Base-by-base conservation (phyloP, 306 rosid species). In the Dryas drummondii region DNA sequence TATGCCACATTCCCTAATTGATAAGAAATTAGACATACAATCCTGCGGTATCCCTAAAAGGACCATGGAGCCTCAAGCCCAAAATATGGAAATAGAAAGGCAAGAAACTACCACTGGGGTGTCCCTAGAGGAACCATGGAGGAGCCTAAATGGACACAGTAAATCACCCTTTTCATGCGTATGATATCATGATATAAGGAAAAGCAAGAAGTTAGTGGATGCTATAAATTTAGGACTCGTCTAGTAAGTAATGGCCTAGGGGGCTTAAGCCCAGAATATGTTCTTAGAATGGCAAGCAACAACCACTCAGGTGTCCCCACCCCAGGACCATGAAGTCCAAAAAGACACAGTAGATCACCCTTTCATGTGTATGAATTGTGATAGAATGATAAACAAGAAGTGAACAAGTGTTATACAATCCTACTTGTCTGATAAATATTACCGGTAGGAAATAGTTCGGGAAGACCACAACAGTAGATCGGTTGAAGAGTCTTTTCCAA, bases 361-460 rank as follows among this genome's bases (percentile, higher is more conserved):
- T 51, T 72, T 74, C 17, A 46, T 11, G 44, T 53, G n/a, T 52
- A 65, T 7, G 32, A 45, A 44, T 75, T n/a, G 52, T 19, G 26
- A 55, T 15, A 26, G 45, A 66, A 57, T 9, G 45, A 77, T 80
- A 62, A 66, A 51, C 63, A 57, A 53, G 62, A 74, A 80, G 75
- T 16, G 27, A 46, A 71, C 19, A 7, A 48, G 44, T 60, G 22
- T 66, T 13, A 15, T 4, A 67, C 69, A 53, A 66, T 49, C 75
- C 71, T 73, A 62, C 13, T 42, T 79, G 67, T 61, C 81, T 48
- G 58, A 16, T 64, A 78, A 72, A 82, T 76, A 82, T 91, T 96
- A 96, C 99, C 91, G 96, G 96, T 47, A 92, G 81, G 71, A 85
- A 89, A 79, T 96, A 88, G 82, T 90, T 92, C 76, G 98, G 94